Percentiles rank a stretch among this genome's conserved stretches.
phyloP scores from a whole-genome alignment of 176 grass and related monocot species.

The Poa pratensis region DNA sequence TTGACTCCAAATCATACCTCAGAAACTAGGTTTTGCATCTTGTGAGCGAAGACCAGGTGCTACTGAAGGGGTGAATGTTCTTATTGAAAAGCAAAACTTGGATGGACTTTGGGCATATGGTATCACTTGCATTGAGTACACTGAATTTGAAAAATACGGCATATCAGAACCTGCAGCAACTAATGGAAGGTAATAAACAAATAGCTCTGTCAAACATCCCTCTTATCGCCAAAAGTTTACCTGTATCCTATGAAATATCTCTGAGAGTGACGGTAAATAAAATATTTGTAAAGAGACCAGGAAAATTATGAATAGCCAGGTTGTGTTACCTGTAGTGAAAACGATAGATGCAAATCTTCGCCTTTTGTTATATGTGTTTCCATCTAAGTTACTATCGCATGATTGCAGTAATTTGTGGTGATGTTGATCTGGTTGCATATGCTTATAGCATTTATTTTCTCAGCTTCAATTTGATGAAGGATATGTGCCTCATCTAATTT shows the following conservation, averaged over 20 bases:
- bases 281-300: neutral
- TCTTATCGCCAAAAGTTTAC: neutral
- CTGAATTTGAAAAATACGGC: constrained; percentile 94
- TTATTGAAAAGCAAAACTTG: constrained; percentile 79
- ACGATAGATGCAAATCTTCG: constrained; percentile 6
- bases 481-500: constrained; percentile 22
- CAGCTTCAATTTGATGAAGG: neutral
- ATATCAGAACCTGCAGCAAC: constrained; percentile 69
- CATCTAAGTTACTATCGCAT: neutral
- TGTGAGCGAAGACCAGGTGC: constrained; percentile 88
- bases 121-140: constrained; percentile 96
- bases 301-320: neutral
- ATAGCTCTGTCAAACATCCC: neutral
- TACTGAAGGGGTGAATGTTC: constrained; percentile 97
- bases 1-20: constrained; percentile 30
- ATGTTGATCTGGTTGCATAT: constrained; percentile 2
- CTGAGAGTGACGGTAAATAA: neutral
- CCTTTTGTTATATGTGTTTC: neutral
- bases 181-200: constrained; percentile 58
- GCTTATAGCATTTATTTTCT: constrained; percentile 10
- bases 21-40: constrained; percentile 99
- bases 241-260: neutral
- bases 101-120: constrained; percentile 91
- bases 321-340: neutral
- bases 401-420: constrained; percentile 20